A percentile compares a stretch with the other conserved stretches of the same genome.
These are phyloP conservation scores for Lichtheimia hyalospora DNA, from an alignment of 371 early-diverging fungal genomes.

Conservation along the genomic window DNA sequence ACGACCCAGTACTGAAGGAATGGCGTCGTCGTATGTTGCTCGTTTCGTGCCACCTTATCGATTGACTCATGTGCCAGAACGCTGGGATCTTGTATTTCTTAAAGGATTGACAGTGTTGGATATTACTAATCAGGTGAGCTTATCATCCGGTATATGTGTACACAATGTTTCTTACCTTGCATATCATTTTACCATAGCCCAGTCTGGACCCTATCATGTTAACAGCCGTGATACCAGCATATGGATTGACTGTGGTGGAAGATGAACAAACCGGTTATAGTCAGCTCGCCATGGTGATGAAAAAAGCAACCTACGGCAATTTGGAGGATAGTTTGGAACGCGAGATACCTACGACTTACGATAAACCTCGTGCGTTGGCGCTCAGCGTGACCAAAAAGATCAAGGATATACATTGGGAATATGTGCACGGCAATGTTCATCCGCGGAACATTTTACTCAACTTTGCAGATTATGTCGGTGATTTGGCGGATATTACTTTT, in stretches of 20 bases:
- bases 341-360: slow-evolving; percentile 30
- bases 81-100: slow-evolving; percentile 45
- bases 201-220: slow-evolving; percentile 30
- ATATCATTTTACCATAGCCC: slow-evolving; percentile 14
- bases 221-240: slow-evolving; percentile 22
- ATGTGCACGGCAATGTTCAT: slow-evolving; percentile 46
- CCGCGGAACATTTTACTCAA: slow-evolving; percentile 42
- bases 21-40: slow-evolving; percentile 41
- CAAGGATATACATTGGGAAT: slow-evolving; percentile 47
- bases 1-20: slow-evolving; percentile 28
- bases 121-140: slow-evolving; percentile 33
- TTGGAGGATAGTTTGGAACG: slow-evolving; percentile 30
- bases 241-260: slow-evolving; percentile 37
- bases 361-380: slow-evolving; percentile 32
- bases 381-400: slow-evolving; percentile 41
- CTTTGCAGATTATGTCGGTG: slow-evolving; percentile 40
- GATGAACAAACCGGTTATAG: slow-evolving; percentile 35
- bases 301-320: slow-evolving; percentile 39
- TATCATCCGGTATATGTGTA: background rate
- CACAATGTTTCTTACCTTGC: background rate
- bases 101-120: slow-evolving; percentile 39
- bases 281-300: slow-evolving; percentile 38
- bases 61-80: slow-evolving; percentile 32
- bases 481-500: slow-evolving; percentile 37
- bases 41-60: slow-evolving; percentile 43